A percentile compares a stretch with the other conserved stretches of the same genome.
phyloP scores from a whole-genome alignment of 2,329 filamentous ascomycete genomes.

The Colletotrichum coccodes region DNA sequence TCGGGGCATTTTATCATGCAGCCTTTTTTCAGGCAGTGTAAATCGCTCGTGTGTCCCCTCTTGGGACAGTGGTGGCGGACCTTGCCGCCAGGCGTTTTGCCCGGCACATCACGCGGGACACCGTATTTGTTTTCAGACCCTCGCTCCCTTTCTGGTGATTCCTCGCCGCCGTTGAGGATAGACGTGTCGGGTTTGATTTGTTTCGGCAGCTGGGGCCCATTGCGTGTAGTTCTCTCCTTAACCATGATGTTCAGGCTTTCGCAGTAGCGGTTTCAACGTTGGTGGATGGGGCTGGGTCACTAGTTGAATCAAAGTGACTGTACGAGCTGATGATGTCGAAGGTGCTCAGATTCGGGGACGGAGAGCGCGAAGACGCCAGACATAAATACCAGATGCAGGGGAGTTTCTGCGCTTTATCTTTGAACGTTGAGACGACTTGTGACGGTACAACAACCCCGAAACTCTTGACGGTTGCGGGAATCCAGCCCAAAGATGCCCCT shows the following conservation, averaged over 20 bases:
- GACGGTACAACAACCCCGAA: neutral
- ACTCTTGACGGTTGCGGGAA: neutral
- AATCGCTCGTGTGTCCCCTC: neutral
- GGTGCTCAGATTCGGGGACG: neutral
- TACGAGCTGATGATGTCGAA: neutral
- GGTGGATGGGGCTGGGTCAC: neutral
- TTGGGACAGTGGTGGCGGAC: slow-evolving; percentile 10
- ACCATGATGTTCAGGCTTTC: neutral
- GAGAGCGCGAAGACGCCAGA: neutral
- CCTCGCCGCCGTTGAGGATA: neutral
- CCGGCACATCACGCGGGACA: neutral
- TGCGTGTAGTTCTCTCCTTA: neutral
- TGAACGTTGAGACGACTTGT: neutral
- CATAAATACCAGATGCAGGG: slow-evolving; percentile 4
- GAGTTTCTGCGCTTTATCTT: neutral
- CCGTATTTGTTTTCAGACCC: neutral
- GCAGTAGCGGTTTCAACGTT: too few relatives aligned
- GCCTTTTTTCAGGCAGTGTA: neutral
- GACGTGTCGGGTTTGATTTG: neutral
- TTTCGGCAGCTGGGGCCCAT: neutral
- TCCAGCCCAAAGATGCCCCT: neutral
- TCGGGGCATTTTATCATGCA: neutral
- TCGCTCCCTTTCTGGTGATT: neutral
- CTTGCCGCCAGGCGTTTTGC: slow-evolving; percentile 2
- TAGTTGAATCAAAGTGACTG: neutral